These are phyloP conservation scores for Pleurotus citrinopileatus DNA, from an alignment of 768 basidiomycete genomes.

Conservation along the genomic window DNA sequence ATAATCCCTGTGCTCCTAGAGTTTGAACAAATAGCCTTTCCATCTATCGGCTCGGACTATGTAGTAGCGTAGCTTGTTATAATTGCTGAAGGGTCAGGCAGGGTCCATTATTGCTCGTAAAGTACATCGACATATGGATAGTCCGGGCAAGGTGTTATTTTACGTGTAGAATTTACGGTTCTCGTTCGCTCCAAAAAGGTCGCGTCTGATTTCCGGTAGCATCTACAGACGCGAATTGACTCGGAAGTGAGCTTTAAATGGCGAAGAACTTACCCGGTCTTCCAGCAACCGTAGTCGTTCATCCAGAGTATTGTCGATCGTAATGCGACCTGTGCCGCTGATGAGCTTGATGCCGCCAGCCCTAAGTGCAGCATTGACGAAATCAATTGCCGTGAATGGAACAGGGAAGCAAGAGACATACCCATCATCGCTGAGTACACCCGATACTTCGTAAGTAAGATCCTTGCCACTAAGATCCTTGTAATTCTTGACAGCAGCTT, in stretches of 20 bases:
- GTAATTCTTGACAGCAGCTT: slow-evolving; percentile 63
- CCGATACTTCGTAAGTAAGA: slow-evolving; percentile 57
- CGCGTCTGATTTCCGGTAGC: slow-evolving; percentile 90
- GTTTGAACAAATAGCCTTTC: not conserved
- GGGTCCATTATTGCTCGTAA: not conserved
- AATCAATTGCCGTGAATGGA: not conserved
- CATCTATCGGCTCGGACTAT: not conserved
- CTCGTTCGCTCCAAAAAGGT: slow-evolving; percentile 86
- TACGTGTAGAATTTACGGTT: slow-evolving; percentile 91
- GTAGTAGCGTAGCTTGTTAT: not conserved
- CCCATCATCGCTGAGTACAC: slow-evolving; percentile 65
- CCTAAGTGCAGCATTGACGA: slow-evolving; percentile 32
- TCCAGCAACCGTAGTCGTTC: slow-evolving; percentile 87
- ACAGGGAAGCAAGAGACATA: slow-evolving; percentile 31
- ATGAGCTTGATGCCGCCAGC: slow-evolving; percentile 84
- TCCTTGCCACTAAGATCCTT: slow-evolving; percentile 75
- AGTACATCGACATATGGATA: not conserved
- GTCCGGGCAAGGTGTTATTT: slow-evolving; percentile 7
- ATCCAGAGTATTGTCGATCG: slow-evolving; percentile 92
- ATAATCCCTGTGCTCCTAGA: no score
- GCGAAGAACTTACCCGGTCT: slow-evolving; percentile 62
- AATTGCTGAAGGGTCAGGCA: not conserved
- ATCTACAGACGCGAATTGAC: slow-evolving; percentile 50
- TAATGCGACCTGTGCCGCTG: slow-evolving; percentile 74
- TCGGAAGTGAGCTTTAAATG: not conserved